Evolutionary conservation across 2,329 filamentous ascomycete species (phyloP).

Genomic region (Hymenoscyphus scutula): DNA sequence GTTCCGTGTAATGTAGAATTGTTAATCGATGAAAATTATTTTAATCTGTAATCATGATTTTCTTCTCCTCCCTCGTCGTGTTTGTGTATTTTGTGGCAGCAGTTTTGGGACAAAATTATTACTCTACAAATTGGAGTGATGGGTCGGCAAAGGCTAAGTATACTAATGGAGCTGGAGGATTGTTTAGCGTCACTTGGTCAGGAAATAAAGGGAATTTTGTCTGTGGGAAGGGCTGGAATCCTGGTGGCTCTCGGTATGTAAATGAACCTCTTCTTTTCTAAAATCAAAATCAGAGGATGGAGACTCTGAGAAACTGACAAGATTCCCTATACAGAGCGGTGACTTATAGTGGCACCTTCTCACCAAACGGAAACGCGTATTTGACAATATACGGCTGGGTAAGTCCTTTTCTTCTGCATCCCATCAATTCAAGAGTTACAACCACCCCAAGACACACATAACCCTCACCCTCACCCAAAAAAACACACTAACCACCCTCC

Average conservation of each 20-base stretch:
- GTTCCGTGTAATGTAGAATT: background rate
- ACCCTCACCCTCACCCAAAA: too few relatives aligned
- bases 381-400: slow-evolving; percentile 56
- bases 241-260: slow-evolving; percentile 34
- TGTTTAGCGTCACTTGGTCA: slow-evolving; percentile 50
- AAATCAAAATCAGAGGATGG: too few relatives aligned
- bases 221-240: slow-evolving; percentile 50
- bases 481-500: too few relatives aligned
- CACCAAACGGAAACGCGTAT: slow-evolving; percentile 44
- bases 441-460: too few relatives aligned
- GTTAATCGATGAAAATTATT: background rate
- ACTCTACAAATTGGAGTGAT: slow-evolving; percentile 61
- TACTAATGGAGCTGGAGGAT: slow-evolving; percentile 51
- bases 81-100: slow-evolving; percentile 12
- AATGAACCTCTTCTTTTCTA: background rate
- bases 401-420: too few relatives aligned
- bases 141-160: slow-evolving; percentile 49
- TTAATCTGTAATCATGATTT: slow-evolving; percentile 19
- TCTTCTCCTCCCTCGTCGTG: slow-evolving; percentile 22
- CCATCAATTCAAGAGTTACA: too few relatives aligned
- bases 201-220: slow-evolving; percentile 46
- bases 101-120: slow-evolving; percentile 45
- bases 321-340: slow-evolving; percentile 36
- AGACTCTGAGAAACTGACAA: too few relatives aligned
- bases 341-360: slow-evolving; percentile 43